Evolutionary conservation across 2,329 filamentous ascomycete genomes (phyloP).

Genomic region (Arachnomyces sp.): DNA sequence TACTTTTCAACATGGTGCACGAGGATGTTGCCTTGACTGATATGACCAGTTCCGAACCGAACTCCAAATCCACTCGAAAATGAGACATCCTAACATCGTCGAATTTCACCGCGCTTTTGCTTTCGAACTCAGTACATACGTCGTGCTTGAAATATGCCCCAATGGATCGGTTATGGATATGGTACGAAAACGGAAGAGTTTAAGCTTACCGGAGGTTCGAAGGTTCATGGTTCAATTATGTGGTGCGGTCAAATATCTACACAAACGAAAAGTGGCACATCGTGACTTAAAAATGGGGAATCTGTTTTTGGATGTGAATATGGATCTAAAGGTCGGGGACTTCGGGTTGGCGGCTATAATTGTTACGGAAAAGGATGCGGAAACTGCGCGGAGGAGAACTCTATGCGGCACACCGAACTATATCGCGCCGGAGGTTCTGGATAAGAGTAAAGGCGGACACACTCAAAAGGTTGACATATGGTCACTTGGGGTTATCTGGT

Average conservation of each 20-base stretch:
- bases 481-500: conserved; percentile 96
- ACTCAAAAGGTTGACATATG: conserved; percentile 98
- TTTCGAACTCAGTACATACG: conserved; percentile 80
- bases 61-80: conserved; percentile 96
- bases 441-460: conserved; percentile 88
- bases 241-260: conserved; percentile 96
- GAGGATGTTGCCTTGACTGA: conserved; percentile 5
- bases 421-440: conserved; percentile 90
- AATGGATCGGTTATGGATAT: conserved; percentile 98
- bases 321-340: conserved; percentile 98
- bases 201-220: conserved; percentile 89
- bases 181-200: conserved; percentile 81
- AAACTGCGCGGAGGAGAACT: conserved; percentile 63
- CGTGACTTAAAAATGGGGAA: conserved; percentile 97
- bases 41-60: conserved; percentile 59
- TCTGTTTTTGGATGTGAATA: conserved; percentile 83
- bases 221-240: conserved; percentile 92
- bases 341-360: conserved; percentile 90
- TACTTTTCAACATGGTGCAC: conserved; percentile 5
- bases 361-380: conserved; percentile 81
- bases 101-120: conserved; percentile 92
- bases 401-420: conserved; percentile 97
- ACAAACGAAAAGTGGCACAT: conserved; percentile 91
- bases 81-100: conserved; percentile 91
- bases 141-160: conserved; percentile 86